Conservation (phyloP, 2,329 filamentous ascomycete species). For the Alternaria novae-zelandiae region DNA sequence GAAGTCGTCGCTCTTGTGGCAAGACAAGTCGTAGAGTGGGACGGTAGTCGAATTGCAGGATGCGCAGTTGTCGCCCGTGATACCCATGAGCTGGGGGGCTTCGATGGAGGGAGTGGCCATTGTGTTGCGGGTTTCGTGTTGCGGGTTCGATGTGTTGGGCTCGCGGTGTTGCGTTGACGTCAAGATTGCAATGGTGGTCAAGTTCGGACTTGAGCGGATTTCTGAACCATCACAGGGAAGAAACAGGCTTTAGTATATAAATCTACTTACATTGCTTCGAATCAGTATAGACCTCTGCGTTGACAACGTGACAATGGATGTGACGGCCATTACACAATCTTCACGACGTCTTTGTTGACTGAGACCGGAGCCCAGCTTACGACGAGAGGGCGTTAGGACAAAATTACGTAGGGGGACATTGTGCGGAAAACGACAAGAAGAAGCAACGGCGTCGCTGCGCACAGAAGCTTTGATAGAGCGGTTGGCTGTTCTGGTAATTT, state of each 20-base stretch:
- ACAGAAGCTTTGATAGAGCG: fast-evolving
- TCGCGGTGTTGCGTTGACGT: not conserved
- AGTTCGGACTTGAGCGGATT: not conserved
- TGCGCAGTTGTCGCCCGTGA: constrained; percentile 5
- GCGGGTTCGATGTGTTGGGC: not conserved
- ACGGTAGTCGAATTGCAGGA: constrained; percentile 6
- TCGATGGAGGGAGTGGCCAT: not conserved
- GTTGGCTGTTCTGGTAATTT: not conserved
- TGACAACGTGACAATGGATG: not conserved
- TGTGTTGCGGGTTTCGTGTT: not conserved
- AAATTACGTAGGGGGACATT: fast-evolving
- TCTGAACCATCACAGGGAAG: not conserved
- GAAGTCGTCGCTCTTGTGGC: constrained; percentile 11
- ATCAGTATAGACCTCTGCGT: not conserved
- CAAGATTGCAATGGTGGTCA: not conserved
- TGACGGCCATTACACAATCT: not conserved
- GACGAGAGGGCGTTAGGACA: not conserved
- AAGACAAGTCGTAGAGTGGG: constrained; percentile 7
- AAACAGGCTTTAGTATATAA: fast-evolving
- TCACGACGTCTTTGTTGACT: not conserved
- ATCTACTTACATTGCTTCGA: not conserved
- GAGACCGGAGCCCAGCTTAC: too few species aligned
- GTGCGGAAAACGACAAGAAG: not conserved
- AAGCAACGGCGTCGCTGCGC: not conserved
- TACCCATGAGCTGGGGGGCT: constrained; percentile 7